A percentile compares a stretch with the other conserved stretches of the same genome.
phyloP scores from a whole-genome alignment of 441 rosid genomes.

The Erysimum cheiri region DNA sequence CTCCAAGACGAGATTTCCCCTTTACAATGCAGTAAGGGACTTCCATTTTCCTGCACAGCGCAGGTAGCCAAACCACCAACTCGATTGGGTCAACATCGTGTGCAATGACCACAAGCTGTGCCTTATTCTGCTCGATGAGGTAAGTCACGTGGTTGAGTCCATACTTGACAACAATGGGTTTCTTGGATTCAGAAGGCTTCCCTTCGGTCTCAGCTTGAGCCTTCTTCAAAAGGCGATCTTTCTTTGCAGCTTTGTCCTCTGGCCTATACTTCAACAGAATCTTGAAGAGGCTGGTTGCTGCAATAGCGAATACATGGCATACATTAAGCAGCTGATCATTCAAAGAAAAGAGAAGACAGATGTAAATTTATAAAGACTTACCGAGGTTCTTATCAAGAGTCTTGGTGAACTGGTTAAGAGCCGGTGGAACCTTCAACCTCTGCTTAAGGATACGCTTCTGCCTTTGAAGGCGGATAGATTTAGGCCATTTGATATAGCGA shows the following conservation, averaged over 20 bases:
- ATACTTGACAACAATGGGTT: conserved; percentile 86
- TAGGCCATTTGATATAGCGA: conserved; percentile 83
- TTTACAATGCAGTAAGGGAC: conserved; percentile 94
- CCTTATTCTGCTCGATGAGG: conserved; percentile 96
- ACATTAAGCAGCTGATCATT: not conserved
- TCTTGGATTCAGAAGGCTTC: conserved; percentile 74
- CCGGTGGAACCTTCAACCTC: conserved; percentile 93
- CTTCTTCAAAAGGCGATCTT: conserved; percentile 74
- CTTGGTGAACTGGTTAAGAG: conserved; percentile 89
- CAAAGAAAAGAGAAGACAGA: not conserved
- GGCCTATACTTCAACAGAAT: conserved; percentile 85
- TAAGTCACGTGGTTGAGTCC: conserved; percentile 90
- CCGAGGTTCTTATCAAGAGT: conserved; percentile 93
- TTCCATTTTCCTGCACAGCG: conserved; percentile 93
- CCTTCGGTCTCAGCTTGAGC: conserved; percentile 90
- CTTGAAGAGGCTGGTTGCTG: conserved; percentile 79
- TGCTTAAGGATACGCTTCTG: conserved; percentile 85
- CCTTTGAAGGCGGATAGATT: conserved; percentile 84
- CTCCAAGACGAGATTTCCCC: conserved; percentile 88
- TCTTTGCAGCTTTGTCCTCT: conserved; percentile 86
- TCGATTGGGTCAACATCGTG: conserved; percentile 96
- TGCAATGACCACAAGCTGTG: conserved; percentile 88
- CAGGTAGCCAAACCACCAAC: conserved; percentile 93
- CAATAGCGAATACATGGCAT: not conserved
- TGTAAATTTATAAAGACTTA: conserved; percentile 14